Conservation (phyloP, 495 filamentous ascomycete genomes). For the Sordaria brevicollis region DNA sequence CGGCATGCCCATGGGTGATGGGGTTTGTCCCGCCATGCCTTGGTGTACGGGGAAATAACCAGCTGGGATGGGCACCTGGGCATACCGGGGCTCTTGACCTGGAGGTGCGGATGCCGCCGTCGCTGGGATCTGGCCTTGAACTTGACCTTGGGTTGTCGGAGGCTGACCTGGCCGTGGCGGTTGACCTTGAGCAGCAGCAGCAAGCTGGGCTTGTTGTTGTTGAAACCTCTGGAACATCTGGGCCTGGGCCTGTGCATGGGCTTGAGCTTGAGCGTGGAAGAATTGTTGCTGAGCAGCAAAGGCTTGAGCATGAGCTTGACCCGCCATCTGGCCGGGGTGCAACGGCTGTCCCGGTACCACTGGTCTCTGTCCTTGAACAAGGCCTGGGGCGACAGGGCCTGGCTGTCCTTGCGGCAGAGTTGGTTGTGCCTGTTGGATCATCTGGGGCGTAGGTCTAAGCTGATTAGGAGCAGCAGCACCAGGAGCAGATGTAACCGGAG, state of each 20-base stretch:
- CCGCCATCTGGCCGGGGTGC: neutral
- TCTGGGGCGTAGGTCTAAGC: neutral
- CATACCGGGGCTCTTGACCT: conserved; percentile 28
- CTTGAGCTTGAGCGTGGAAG: neutral
- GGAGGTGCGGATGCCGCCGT: neutral
- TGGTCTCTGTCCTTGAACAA: neutral
- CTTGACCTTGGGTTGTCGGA: neutral
- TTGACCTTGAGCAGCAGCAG: conserved; percentile 2
- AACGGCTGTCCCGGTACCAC: neutral
- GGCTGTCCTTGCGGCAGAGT: neutral
- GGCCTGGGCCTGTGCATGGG: neutral
- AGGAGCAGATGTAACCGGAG: conserved; percentile 1
- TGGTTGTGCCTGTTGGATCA: neutral
- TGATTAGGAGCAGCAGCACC: neutral
- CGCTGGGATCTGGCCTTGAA: neutral
- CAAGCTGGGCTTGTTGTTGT: neutral
- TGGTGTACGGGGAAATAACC: conserved; percentile 18
- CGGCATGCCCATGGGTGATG: conserved; percentile 27
- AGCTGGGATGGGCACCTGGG: conserved; percentile 35
- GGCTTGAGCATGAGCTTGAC: neutral
- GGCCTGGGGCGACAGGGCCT: neutral
- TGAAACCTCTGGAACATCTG: neutral
- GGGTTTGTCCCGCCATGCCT: neutral
- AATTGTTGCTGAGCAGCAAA: neutral
- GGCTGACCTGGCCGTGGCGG: neutral